Evolutionary conservation across 495 filamentous ascomycete genomes (phyloP), one percentile per base, ranked within the genome.

Genomic region (Neurospora terricola): DNA sequence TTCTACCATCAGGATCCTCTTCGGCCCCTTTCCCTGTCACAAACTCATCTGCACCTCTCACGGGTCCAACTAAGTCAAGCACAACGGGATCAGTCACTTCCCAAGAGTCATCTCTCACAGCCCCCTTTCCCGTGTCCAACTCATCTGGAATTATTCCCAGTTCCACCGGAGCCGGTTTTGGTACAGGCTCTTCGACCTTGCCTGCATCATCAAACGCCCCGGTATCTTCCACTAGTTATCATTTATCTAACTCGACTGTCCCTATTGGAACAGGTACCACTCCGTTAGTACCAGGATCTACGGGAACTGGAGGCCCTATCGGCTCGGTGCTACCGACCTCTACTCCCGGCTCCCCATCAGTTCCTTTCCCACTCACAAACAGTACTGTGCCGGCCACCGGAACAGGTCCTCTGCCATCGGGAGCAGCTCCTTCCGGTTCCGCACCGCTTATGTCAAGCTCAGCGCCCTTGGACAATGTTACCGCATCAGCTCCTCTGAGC

Each of bases 21-120:
- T 72, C 75, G 37, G 42, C 66, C 30, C 74, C 75, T 12, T 77
- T 75, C 59, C 72, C 77, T 6, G 54, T 77, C 0, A 73, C 71
- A 23, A 81, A 79, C 70, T 75, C 76, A 27, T 78, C 75, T 11
- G 70, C 39, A 12, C 40, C 30, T 40, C 21, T 16, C 10, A 69
- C 71, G 11, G 30, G 36, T 9, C 62, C 43, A 12, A 72, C 43
- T 66, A 37, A 14, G n/a, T 66, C 54, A 62, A 62, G 54, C 21
- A 30, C 23, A 62, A 62, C 54, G 54, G 23, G 23, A 62, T 62
- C 54, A 62, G 54, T 14, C 23, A 14, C 54, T 27, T 30, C 23
- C 12, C 54, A 62, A 30, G 54, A 62, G 23, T 62, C 54, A 27
- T 62, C 23, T 62, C 23, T 62, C 2, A 7, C 54, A 30, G 54